A percentile compares a stretch with the other conserved stretches of the same genome.
Conservation (phyloP, 768 basidiomycete genomes). For the Lactifluus subvellereus region DNA sequence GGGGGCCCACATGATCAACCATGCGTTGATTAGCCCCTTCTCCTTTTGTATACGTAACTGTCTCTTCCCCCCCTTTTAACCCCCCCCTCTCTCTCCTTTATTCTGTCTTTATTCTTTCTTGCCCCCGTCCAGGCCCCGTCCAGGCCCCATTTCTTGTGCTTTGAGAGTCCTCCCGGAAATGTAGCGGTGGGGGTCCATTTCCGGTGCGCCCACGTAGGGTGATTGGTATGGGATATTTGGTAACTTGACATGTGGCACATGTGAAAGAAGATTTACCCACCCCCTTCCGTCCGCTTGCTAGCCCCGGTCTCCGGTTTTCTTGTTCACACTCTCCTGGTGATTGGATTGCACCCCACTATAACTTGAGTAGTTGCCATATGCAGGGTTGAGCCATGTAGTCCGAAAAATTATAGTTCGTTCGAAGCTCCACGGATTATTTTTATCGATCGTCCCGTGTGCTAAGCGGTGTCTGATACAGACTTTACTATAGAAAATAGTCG, state of each 20-base stretch:
- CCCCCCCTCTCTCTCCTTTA: neutral
- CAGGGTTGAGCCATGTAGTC: neutral
- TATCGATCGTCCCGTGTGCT: neutral
- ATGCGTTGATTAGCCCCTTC: neutral
- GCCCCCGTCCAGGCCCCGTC: too few species aligned
- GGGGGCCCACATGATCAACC: neutral
- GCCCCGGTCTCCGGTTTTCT: neutral
- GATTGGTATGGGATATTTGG: too few species aligned
- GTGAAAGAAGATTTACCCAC: neutral
- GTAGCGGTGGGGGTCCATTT: neutral
- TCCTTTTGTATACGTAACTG: neutral
- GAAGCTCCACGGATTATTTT: neutral
- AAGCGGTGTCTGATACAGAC: neutral
- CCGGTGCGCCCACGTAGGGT: neutral
- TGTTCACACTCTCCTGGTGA: neutral
- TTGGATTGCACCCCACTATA: neutral
- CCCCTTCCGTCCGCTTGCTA: neutral
- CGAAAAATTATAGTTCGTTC: neutral
- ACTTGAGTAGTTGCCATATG: neutral
- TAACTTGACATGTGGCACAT: neutral
- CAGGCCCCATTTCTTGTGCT: too few species aligned
- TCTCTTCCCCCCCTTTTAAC: neutral
- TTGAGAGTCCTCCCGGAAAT: too few species aligned
- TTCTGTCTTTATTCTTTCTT: too few species aligned
- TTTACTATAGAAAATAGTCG: neutral